These are phyloP conservation scores for Rhamnella rubrinervis DNA, from an alignment of 331 rosid genomes.

Conservation along the genomic window DNA sequence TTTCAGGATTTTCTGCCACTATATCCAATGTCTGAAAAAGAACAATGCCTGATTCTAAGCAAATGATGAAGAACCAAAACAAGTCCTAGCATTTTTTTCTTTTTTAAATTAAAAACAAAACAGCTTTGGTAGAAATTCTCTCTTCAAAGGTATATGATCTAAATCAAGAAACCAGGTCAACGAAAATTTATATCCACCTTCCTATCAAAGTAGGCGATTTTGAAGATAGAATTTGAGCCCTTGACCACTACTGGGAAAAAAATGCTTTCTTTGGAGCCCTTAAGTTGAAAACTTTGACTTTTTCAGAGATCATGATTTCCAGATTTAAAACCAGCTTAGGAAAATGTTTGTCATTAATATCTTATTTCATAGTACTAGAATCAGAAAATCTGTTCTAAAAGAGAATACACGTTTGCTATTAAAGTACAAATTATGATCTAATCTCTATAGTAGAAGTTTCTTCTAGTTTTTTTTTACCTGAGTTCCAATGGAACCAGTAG, in stretches of 20 bases:
- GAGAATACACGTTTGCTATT: too few relatives aligned
- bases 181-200: neutral
- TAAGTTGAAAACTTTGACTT: neutral
- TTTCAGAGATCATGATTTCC: neutral
- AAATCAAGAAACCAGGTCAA: neutral
- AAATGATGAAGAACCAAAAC: constrained; percentile 16
- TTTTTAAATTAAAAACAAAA: constrained; percentile 18
- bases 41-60: constrained; percentile 12
- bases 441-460: too few relatives aligned
- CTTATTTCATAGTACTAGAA: neutral
- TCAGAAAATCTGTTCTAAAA: too few relatives aligned
- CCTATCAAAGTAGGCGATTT: neutral
- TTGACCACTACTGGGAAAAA: too few relatives aligned
- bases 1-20: constrained; percentile 87
- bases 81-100: neutral
- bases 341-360: neutral
- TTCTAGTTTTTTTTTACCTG: constrained; percentile 45
- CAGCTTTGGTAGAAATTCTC: neutral
- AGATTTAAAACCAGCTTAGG: neutral
- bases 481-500: constrained; percentile 93
- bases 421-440: too few relatives aligned
- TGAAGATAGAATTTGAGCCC: too few relatives aligned
- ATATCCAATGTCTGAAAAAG: constrained; percentile 84
- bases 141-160: neutral
- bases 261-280: too few relatives aligned